These are phyloP conservation scores for Fusarium sp. DNA, from an alignment of 2,329 filamentous ascomycete genomes.

Conservation along the genomic window DNA sequence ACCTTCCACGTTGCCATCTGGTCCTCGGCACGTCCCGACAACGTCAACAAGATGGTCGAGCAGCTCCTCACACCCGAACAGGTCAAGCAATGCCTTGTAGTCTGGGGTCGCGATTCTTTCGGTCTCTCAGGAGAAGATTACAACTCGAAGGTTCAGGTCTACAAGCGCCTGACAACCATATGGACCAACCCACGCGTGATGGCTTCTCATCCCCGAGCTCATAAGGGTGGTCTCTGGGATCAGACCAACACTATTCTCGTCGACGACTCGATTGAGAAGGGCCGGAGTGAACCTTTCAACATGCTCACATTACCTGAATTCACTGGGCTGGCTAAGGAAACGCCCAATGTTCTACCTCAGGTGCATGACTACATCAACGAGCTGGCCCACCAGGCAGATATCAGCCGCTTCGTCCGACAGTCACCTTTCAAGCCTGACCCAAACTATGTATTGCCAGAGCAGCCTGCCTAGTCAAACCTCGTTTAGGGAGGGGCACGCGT, in stretches of 20 bases:
- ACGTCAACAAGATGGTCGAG: conserved; percentile 76
- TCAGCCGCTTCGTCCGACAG: conserved; percentile 71
- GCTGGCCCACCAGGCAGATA: conserved; percentile 66
- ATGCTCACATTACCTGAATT: conserved; percentile 86
- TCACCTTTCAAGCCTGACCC: conserved; percentile 62
- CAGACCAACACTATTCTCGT: conserved; percentile 91
- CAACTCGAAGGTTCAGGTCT: conserved; percentile 80
- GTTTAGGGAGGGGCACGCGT: background rate
- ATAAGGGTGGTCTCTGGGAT: conserved; percentile 68
- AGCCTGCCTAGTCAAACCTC: background rate
- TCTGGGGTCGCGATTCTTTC: conserved; percentile 85
- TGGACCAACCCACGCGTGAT: conserved; percentile 70
- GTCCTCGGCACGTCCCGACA: conserved; percentile 84
- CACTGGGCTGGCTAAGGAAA: conserved; percentile 58
- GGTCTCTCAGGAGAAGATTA: conserved; percentile 75
- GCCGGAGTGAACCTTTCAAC: conserved; percentile 84
- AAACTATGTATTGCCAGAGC: conserved; percentile 38
- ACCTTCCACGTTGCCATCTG: conserved; percentile 88
- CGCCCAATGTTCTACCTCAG: conserved; percentile 62
- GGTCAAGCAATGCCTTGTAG: conserved; percentile 69
- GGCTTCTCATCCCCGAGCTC: conserved; percentile 59
- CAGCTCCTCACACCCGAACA: conserved; percentile 71
- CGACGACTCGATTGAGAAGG: conserved; percentile 88
- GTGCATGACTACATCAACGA: conserved; percentile 73
- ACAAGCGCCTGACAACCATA: conserved; percentile 82